Percentiles rank a stretch among this genome's conserved stretches.
These are phyloP conservation scores for Erodium texanum DNA, from an alignment of 441 rosid species.

Conservation along the genomic window DNA sequence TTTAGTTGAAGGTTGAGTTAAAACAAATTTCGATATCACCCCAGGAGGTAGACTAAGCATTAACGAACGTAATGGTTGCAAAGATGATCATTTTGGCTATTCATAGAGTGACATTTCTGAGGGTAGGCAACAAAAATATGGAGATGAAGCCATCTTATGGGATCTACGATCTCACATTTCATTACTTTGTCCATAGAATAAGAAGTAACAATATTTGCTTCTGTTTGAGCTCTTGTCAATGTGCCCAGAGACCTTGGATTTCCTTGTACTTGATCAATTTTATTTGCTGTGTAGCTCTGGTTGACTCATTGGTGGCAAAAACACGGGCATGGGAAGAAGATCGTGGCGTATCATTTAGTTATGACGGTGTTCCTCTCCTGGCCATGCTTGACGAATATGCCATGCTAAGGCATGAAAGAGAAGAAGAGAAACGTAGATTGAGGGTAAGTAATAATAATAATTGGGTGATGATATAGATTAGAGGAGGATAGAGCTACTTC, in stretches of 20 bases:
- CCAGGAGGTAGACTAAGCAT: neutral
- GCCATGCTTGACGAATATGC: constrained; percentile 95
- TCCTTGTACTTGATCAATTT: neutral
- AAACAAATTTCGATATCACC: too few species aligned
- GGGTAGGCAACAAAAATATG: neutral
- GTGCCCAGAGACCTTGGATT: neutral
- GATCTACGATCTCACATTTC: neutral
- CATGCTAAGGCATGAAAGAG: constrained; percentile 90
- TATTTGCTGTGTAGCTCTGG: constrained; percentile 43
- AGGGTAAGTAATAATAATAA: constrained; percentile 43
- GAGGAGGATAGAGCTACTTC: too few species aligned
- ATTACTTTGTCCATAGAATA: neutral
- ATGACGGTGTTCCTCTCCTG: constrained; percentile 87
- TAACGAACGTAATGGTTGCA: neutral
- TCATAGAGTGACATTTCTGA: neutral
- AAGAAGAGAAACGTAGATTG: constrained; percentile 79
- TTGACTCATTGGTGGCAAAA: constrained; percentile 75
- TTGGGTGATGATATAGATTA: too few species aligned
- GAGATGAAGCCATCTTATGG: neutral
- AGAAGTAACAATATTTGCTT: neutral
- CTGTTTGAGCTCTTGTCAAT: neutral
- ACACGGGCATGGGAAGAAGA: constrained; percentile 88
- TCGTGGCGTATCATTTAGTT: constrained; percentile 48
- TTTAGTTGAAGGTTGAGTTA: too few species aligned
- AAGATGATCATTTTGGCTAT: neutral